Evolutionary conservation across 495 filamentous ascomycete genomes (phyloP).

Genomic region (Talaromyces thailandensis): DNA sequence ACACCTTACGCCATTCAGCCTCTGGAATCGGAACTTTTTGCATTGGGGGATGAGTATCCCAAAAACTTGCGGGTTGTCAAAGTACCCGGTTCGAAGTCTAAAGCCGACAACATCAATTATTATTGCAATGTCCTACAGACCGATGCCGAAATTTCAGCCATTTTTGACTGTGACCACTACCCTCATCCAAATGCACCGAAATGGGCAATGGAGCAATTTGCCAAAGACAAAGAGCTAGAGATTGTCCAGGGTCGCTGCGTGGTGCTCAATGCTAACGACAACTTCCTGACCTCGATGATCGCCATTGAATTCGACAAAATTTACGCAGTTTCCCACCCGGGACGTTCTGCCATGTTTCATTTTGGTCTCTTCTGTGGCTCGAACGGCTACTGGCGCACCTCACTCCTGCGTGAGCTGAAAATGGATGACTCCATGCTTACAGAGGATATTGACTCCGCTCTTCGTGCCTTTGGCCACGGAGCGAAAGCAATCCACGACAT

Average conservation of each 20-base stretch:
- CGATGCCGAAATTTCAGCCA: conserved; percentile 23
- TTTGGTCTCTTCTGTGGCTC: conserved; percentile 32
- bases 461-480: conserved; percentile 22
- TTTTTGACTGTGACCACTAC: conserved; percentile 34
- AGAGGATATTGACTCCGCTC: conserved; percentile 32
- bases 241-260: conserved; percentile 34
- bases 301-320: conserved; percentile 35
- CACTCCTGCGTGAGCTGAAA: conserved; percentile 23
- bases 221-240: conserved; percentile 17
- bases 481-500: conserved; percentile 23
- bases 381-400: conserved; percentile 29
- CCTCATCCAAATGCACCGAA: conserved; percentile 26
- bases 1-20: conserved; percentile 25
- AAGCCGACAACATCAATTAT: conserved; percentile 33
- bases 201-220: conserved; percentile 31
- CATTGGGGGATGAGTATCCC: conserved; percentile 11
- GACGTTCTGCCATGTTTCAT: conserved; percentile 22
- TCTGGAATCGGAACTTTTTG: conserved; percentile 20
- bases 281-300: conserved; percentile 24
- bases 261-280: conserved; percentile 24
- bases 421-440: conserved; percentile 33
- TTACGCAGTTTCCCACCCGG: conserved; percentile 32
- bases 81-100: conserved; percentile 27
- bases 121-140: conserved; percentile 22
- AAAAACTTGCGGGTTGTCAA: conserved; percentile 23